Evolutionary conservation across 177 flowering plant genomes (phyloP).

Genomic region (Tripterygium wilfordii): DNA sequence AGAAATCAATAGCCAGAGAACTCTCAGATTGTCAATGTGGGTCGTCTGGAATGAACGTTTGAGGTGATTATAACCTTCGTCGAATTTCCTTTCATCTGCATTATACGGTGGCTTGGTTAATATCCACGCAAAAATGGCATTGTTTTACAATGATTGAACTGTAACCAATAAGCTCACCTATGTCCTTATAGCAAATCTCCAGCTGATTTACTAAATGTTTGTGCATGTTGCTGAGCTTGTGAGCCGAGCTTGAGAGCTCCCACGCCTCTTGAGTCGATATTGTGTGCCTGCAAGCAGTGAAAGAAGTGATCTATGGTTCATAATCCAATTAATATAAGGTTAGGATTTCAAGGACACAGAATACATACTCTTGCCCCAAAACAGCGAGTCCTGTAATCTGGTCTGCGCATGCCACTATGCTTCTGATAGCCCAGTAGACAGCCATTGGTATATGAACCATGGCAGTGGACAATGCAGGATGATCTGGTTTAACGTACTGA

Average conservation of each 20-base stretch:
- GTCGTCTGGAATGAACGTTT: constrained; percentile 20
- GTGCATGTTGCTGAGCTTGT: constrained; percentile 40
- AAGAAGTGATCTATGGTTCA: not conserved
- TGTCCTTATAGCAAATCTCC: constrained; percentile 22
- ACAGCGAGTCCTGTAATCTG: constrained; percentile 18
- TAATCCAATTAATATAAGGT: not conserved
- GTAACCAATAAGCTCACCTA: constrained; percentile 22
- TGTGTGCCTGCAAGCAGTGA: constrained; percentile 15
- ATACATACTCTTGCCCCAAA: constrained; percentile 18
- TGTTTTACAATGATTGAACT: not conserved
- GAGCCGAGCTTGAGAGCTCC: constrained; percentile 58
- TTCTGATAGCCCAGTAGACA: constrained; percentile 33
- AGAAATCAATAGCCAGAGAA: constrained; percentile 33
- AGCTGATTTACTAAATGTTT: constrained; percentile 29
- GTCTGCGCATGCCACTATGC: constrained; percentile 19
- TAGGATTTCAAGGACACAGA: too few relatives aligned
- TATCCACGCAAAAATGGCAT: not conserved
- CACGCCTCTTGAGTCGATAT: constrained; percentile 43
- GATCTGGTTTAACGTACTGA: constrained; percentile 23
- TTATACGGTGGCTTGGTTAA: not conserved
- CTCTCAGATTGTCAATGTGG: constrained; percentile 41
- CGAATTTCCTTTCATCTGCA: constrained; percentile 37
- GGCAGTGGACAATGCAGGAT: constrained; percentile 21
- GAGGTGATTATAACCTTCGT: constrained; percentile 29
- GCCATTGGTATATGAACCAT: constrained; percentile 22